Percentiles rank a stretch among this genome's conserved stretches.
Conservation (phyloP, 495 filamentous ascomycete species). For the Trichocladium antarcticum region DNA sequence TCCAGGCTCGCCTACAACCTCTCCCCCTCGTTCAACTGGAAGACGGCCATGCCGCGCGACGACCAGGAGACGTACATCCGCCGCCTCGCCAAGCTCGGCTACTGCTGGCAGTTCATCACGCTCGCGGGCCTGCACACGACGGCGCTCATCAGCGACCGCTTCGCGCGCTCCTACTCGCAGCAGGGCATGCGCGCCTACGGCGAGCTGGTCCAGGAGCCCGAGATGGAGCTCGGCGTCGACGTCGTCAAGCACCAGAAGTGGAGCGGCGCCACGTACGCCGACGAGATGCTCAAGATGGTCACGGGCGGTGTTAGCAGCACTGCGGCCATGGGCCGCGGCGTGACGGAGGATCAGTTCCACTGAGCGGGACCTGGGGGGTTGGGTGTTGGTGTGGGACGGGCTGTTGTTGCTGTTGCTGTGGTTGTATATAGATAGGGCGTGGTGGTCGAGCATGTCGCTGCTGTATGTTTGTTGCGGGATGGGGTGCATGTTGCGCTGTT, state of each 20-base stretch:
- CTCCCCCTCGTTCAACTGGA: slow-evolving; percentile 99
- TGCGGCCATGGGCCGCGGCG: slow-evolving; percentile 91
- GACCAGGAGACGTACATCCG: slow-evolving; percentile 97
- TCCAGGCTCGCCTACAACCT: slow-evolving; percentile 86
- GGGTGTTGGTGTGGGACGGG: too few relatives aligned
- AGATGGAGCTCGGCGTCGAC: slow-evolving; percentile 81
- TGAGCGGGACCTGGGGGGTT: too few relatives aligned
- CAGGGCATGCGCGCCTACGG: slow-evolving; percentile 94
- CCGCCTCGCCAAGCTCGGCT: slow-evolving; percentile 75
- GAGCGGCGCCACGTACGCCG: slow-evolving; percentile 87
- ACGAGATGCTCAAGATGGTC: slow-evolving; percentile 94
- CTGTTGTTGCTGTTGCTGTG: too few relatives aligned
- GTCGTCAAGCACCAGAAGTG: slow-evolving; percentile 99
- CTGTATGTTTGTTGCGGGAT: too few relatives aligned
- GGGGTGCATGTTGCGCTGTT: too few relatives aligned
- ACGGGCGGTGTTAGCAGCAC: slow-evolving; percentile 85
- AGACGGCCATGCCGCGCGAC: slow-evolving; percentile 81
- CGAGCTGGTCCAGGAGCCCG: slow-evolving; percentile 92
- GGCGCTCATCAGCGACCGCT: slow-evolving; percentile 78
- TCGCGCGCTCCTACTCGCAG: slow-evolving; percentile 68
- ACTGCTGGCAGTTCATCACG: slow-evolving; percentile 99
- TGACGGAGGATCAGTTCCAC: slow-evolving; percentile 93
- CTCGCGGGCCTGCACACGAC: slow-evolving; percentile 95
- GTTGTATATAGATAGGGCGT: too few relatives aligned
- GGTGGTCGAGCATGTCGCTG: too few relatives aligned